Evolutionary conservation across 2,329 filamentous ascomycete species (phyloP), one percentile per base, ranked within the genome.

Genomic region (Metarhizium humberi): DNA sequence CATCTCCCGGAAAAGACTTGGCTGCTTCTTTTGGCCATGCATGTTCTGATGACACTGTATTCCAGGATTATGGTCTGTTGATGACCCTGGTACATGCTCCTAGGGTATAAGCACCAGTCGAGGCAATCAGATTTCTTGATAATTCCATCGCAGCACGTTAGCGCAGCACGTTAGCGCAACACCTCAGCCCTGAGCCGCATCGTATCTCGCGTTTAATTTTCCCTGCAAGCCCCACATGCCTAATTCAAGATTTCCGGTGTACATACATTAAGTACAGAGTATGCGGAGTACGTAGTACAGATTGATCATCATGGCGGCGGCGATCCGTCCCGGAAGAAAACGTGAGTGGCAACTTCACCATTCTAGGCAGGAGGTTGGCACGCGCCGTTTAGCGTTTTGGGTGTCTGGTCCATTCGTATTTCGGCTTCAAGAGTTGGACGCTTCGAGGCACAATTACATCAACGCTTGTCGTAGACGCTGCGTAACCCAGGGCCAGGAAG

Each of bases 171-270:
- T 10, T 34, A 34, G 32, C 32, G 32, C 10, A 11, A 11, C 32
- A 34, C 32, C 32, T 34, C 32, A 11, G 32, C 32, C 32, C 32
- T 34, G 32, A 34, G 32, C 32, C 43, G 57, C 55, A 51, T 56
- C 59, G 59, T 61, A 60, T 59, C 52, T 57, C 59, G 59, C 32
- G 30, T 57, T 51, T 25, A 6, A 51, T 29, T 42, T 51, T 54
- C 50, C 32, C 13, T 16, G 52, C 16, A n/a, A 14, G 45, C 6
- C 45, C 45, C 45, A 48, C 45, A 48, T 48, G 45, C 45, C 10
- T 29, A 30, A 29, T 11, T 48, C 25, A 7, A 20, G 29, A 20
- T 25, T 20, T 20, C 20, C 3, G 20, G 20, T 20, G n/a, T 16
- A 6, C 7, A 36, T 38, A 38, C 30, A 10, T 25, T 3, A 34